Evolutionary conservation across 2,329 filamentous ascomycete genomes (phyloP), one percentile per base, ranked within the genome.

Genomic region (Alternaria sp.): DNA sequence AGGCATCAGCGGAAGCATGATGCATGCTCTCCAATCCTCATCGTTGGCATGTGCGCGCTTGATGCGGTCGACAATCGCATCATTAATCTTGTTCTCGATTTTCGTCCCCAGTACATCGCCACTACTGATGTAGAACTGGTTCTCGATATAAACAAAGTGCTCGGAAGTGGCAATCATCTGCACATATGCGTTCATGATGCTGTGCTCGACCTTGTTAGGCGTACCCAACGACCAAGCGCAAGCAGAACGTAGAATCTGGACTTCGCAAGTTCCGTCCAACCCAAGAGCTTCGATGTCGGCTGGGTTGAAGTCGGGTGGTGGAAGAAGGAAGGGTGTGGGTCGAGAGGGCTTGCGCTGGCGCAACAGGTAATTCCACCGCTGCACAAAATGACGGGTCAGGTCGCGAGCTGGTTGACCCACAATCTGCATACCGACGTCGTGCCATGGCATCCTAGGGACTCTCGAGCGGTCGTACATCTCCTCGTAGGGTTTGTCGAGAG

Each of bases 71-170:
- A 98, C 94, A 32, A 99, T 84, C 3, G 95, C 94, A 79, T 98
- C 94, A 51, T 94, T 94, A 68, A 99, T 97, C 66, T 90, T 89
- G 78, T 99, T 99, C 76, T 93, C 87, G 64, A 99, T 95, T 75
- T 89, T 92, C 12, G 91, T 92, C 53, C 91, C 91, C 69, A 97
- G 89, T 5, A 94, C 93, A 72, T 95, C 91, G 51, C 92, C 95
- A 67, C 92, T 96, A 36, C 92, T 96, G 77, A 99, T 91, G 82
- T 96, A 99, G 80, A 98, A 99, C 75, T 99, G 95, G 75, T 99
- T 99, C 78, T 99, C 95, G 67, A 98, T 97, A 79, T 99, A 98
- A 52, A 98, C 92, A 72, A 97, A 97, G 77, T 98, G 95, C 48
- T 99, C 93, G 2, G 93, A 97, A 65, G 94, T 91, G 66, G 95